Evolutionary conservation across 768 basidiomycete genomes (phyloP).

Genomic region (Termitomyces bulborhizus): DNA sequence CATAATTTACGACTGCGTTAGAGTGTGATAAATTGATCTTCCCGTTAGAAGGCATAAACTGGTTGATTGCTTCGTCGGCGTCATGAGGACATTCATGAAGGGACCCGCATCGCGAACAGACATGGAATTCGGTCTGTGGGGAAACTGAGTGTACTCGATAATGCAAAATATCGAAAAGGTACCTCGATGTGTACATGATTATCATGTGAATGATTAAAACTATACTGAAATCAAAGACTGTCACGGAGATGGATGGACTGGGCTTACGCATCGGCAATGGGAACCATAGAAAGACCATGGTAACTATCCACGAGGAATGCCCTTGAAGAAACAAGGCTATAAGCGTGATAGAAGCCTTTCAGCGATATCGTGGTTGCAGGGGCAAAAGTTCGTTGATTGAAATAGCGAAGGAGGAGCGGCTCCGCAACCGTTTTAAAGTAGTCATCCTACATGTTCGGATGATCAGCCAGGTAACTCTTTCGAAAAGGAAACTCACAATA

Average conservation of each 20-base stretch:
- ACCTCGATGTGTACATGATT: slow-evolving; percentile 76
- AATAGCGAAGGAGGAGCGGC: slow-evolving; percentile 15
- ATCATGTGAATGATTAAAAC: slow-evolving; percentile 68
- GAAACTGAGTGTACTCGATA: background rate
- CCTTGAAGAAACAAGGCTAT: slow-evolving; percentile 68
- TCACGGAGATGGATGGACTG: slow-evolving; percentile 5
- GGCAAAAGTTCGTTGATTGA: slow-evolving; percentile 5
- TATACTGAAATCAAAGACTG: slow-evolving; percentile 19
- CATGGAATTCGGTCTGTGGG: slow-evolving; percentile 56
- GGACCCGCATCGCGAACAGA: slow-evolving; percentile 69
- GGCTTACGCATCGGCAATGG: slow-evolving; percentile 76
- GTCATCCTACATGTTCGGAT: slow-evolving; percentile 4
- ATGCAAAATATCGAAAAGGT: background rate
- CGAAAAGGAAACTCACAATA: slow-evolving; percentile 5
- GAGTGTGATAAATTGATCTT: background rate
- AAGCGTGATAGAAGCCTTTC: slow-evolving; percentile 45
- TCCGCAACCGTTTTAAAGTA: slow-evolving; percentile 16
- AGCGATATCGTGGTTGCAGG: slow-evolving; percentile 18
- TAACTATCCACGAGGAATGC: slow-evolving; percentile 81
- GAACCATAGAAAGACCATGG: slow-evolving; percentile 78
- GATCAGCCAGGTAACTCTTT: background rate
- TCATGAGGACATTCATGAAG: slow-evolving; percentile 66
- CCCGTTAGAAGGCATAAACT: background rate
- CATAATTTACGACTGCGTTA: slow-evolving; percentile 15
- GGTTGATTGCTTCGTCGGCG: slow-evolving; percentile 20